These are phyloP conservation scores for Podosphaera leucotricha DNA, from an alignment of 2,329 filamentous ascomycete species.

Conservation along the genomic window DNA sequence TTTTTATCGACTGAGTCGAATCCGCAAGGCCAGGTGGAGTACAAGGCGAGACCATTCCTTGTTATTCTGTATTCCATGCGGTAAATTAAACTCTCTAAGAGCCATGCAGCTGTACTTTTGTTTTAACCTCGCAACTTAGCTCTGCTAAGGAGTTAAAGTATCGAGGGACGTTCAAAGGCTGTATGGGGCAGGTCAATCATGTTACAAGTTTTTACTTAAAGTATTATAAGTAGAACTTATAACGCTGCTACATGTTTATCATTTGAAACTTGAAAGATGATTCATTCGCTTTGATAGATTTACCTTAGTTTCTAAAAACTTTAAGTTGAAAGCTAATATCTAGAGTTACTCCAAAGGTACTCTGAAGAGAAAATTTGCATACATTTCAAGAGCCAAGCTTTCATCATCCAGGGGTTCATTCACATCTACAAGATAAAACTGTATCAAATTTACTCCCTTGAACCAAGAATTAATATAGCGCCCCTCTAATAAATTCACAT, in stretches of 20 bases:
- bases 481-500: no score
- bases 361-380: no score
- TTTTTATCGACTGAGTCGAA: neutral
- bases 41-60: slow-evolving; percentile 55
- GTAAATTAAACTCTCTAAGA: slow-evolving; percentile 24
- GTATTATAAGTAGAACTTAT: neutral
- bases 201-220: neutral
- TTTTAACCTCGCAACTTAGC: neutral
- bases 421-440: no score
- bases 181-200: neutral
- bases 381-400: no score
- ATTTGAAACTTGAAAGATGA: neutral
- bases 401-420: no score
- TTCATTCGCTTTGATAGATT: no score
- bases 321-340: no score
- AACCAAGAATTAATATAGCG: no score
- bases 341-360: no score
- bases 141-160: neutral
- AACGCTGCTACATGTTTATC: neutral
- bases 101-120: slow-evolving; percentile 1
- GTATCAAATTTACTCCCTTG: no score
- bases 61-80: slow-evolving; percentile 55
- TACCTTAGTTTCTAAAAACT: no score
- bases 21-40: slow-evolving; percentile 54
- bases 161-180: neutral